phyloP scores from a whole-genome alignment of 1,284 basidiomycete species.

The Sutorius eximius region DNA sequence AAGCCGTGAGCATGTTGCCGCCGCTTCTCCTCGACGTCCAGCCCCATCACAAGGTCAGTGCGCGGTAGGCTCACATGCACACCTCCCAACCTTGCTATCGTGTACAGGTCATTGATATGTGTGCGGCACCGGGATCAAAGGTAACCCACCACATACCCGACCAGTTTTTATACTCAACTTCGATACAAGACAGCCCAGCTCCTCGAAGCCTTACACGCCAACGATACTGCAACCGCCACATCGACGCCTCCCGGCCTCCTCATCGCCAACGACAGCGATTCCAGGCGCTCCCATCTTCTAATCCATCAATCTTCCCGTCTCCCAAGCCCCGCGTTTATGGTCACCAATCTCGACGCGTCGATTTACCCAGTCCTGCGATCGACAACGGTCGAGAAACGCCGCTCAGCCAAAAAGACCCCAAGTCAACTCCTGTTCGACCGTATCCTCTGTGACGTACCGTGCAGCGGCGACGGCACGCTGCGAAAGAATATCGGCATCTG shows the following conservation, averaged over 20 bases:
- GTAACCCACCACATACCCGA: slow-evolving; percentile 46
- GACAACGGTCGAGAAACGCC: slow-evolving; percentile 18
- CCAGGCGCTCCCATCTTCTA: slow-evolving; percentile 94
- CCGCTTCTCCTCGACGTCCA: slow-evolving; percentile 94
- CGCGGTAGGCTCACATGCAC: background rate
- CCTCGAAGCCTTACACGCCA: slow-evolving; percentile 82
- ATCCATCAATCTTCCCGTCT: slow-evolving; percentile 97
- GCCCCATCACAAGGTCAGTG: slow-evolving; percentile 77
- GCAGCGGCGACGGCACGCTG: slow-evolving; percentile 95
- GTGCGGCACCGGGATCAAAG: slow-evolving; percentile 98
- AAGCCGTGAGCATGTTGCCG: slow-evolving; percentile 98
- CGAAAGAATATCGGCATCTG: slow-evolving; percentile 96
- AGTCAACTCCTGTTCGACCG: background rate
- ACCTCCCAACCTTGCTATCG: background rate
- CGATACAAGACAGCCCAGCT: slow-evolving; percentile 77
- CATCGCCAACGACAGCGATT: slow-evolving; percentile 90
- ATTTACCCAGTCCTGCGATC: slow-evolving; percentile 76
- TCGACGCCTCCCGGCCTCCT: slow-evolving; percentile 77
- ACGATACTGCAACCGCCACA: slow-evolving; percentile 58
- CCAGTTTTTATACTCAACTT: background rate
- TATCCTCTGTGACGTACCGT: slow-evolving; percentile 81
- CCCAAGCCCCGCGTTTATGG: slow-evolving; percentile 89
- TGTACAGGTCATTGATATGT: slow-evolving; percentile 90
- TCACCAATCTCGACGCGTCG: slow-evolving; percentile 95
- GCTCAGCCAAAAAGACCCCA: slow-evolving; percentile 26